Evolutionary conservation across 768 basidiomycete species (phyloP).

Genomic region (Russula dissimulans): DNA sequence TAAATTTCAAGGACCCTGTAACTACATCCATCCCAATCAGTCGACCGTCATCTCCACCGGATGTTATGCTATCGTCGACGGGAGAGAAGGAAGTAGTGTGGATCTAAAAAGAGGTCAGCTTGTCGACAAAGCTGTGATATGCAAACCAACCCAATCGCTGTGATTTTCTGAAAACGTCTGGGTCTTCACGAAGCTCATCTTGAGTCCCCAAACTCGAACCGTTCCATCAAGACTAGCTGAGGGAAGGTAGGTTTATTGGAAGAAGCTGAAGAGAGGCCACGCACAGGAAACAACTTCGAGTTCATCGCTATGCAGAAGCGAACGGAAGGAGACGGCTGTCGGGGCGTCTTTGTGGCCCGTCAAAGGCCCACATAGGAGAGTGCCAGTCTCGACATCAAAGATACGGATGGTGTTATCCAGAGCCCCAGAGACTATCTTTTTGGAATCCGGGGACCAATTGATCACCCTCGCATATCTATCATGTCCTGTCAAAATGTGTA

Average conservation of each 20-base stretch:
- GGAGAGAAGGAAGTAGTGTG: not conserved
- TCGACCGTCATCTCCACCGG: constrained; percentile 4
- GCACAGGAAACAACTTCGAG: not conserved
- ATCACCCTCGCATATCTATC: not conserved
- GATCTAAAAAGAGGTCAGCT: not conserved
- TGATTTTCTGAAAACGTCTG: not conserved
- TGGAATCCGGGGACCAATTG: constrained; percentile 10
- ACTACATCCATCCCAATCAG: not conserved
- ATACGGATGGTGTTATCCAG: constrained; percentile 3
- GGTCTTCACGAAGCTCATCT: not conserved
- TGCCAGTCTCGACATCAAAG: constrained; percentile 10
- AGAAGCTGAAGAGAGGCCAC: not conserved
- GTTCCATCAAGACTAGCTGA: constrained; percentile 7
- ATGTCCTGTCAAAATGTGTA: constrained; percentile 3
- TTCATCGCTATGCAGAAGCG: not conserved
- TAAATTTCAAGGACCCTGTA: not conserved
- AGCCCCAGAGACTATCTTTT: not conserved
- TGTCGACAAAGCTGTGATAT: too few species aligned
- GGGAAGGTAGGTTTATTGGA: not conserved
- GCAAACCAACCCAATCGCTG: constrained; percentile 1
- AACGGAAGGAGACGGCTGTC: not conserved
- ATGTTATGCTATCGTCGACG: not conserved
- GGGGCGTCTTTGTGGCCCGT: not conserved
- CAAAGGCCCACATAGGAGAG: not conserved
- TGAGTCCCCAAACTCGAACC: constrained; percentile 1